These are phyloP conservation scores for Pyrenophora seminiperda DNA, from an alignment of 2,329 filamentous ascomycete genomes.

Conservation along the genomic window DNA sequence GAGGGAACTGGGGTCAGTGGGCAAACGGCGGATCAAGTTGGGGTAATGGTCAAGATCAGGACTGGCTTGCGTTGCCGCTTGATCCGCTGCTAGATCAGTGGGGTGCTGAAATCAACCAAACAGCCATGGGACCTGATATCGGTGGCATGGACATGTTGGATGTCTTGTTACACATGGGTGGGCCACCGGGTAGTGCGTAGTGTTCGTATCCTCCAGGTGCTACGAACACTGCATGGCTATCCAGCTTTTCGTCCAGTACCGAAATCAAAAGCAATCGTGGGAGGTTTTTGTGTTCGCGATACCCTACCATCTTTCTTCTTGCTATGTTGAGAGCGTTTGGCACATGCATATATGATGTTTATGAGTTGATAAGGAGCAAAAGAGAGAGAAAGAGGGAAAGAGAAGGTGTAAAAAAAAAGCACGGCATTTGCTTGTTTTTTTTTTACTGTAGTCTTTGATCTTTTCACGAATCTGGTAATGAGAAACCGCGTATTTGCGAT, in stretches of 20 bases:
- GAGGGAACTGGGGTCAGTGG: constrained; percentile 30
- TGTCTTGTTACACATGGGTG: constrained; percentile 51
- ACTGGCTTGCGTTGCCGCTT: constrained; percentile 67
- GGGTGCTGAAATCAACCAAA: constrained; percentile 62
- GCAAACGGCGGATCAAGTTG: constrained; percentile 23
- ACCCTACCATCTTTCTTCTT: not conserved
- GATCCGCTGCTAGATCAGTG: constrained; percentile 65
- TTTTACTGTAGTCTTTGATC: not conserved
- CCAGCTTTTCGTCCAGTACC: too few relatives aligned
- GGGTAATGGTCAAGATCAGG: constrained; percentile 48
- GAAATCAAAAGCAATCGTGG: too few relatives aligned
- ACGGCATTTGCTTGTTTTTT: not conserved
- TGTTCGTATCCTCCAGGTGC: too few relatives aligned
- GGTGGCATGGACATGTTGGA: constrained; percentile 59
- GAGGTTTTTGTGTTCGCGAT: not conserved
- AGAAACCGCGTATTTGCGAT: too few relatives aligned
- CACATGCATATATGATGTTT: not conserved
- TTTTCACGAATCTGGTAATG: not conserved
- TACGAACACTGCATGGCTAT: too few relatives aligned
- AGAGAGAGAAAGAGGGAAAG: not conserved
- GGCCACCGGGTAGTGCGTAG: constrained; percentile 30
- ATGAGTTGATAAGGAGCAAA: too few relatives aligned
- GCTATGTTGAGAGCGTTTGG: not conserved
- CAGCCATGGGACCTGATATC: constrained; percentile 68
- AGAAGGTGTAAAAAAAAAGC: not conserved